phyloP scores from a whole-genome alignment of 805 yeast genomes.

The Spathaspora passalidarum region DNA sequence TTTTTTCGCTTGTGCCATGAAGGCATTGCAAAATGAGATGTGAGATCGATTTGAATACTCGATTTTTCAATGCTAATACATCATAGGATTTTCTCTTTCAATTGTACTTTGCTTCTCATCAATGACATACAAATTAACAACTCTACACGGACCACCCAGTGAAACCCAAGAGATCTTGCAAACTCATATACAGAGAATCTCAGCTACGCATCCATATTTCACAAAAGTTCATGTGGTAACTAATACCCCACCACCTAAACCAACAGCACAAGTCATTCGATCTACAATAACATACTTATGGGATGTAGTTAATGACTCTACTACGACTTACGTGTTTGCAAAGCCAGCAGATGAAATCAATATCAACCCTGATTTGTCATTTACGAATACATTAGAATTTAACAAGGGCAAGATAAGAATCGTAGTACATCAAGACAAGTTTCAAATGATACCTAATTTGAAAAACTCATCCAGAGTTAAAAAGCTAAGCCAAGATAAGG shows the following conservation, averaged over 20 bases:
- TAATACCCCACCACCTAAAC: neutral
- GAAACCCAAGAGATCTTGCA: neutral
- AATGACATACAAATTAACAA: neutral
- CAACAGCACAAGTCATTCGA: neutral
- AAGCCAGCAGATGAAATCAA: neutral
- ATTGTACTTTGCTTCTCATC: neutral
- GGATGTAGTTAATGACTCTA: neutral
- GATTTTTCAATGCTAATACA: too few species aligned
- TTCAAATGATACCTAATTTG: slow-evolving; percentile 2
- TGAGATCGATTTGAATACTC: too few species aligned
- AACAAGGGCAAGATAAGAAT: neutral
- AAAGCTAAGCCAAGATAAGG: slow-evolving; percentile 5
- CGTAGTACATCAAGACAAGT: slow-evolving; percentile 1
- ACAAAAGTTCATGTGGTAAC: neutral
- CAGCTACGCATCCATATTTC: neutral
- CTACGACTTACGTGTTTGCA: neutral
- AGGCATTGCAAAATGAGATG: too few species aligned
- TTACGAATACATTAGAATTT: neutral
- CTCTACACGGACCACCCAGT: neutral
- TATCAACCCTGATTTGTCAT: neutral
- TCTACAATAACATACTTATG: neutral
- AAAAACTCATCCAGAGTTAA: neutral
- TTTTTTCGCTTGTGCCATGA: too few species aligned
- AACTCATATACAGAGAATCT: neutral
- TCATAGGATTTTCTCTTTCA: too few species aligned